phyloP scores from a whole-genome alignment of 1,139 yeast species.

The Suhomyces bolitotheri region DNA sequence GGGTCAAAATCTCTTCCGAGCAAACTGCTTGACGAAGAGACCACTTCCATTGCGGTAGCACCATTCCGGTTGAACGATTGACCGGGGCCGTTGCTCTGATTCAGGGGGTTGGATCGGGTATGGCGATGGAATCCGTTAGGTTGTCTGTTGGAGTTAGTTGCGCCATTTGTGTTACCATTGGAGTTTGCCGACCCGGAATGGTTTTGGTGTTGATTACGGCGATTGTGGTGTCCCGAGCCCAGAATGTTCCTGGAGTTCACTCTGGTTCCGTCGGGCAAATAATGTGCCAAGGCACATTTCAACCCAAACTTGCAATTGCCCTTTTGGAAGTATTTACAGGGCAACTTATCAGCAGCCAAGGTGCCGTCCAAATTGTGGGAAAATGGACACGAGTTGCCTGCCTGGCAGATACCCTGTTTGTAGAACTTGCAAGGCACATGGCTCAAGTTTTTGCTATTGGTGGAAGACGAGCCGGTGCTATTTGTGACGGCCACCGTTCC shows the following conservation, averaged over 20 bases:
- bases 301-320: constrained; percentile 94
- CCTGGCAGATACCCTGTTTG: constrained; percentile 90
- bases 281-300: constrained; percentile 91
- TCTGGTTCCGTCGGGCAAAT: constrained; percentile 84
- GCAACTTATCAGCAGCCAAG: constrained; percentile 61
- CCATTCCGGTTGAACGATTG: too few relatives aligned
- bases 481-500: constrained; percentile 29
- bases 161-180: too few relatives aligned
- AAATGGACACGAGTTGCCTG: constrained; percentile 89
- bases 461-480: constrained; percentile 8
- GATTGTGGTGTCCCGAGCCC: constrained; percentile 7
- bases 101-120: constrained; percentile 1
- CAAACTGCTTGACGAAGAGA: too few relatives aligned
- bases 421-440: constrained; percentile 97
- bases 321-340: constrained; percentile 90
- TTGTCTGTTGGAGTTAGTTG: neutral
- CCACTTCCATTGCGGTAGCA: too few relatives aligned
- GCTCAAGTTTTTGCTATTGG: constrained; percentile 51
- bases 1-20: neutral
- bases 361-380: constrained; percentile 72
- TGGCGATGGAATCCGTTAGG: neutral
- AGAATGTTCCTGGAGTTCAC: constrained; percentile 52
- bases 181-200: neutral
- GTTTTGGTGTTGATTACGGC: neutral
- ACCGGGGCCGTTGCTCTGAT: too few relatives aligned